A percentile compares a stretch with the other conserved stretches of the same genome.
phyloP scores from a whole-genome alignment of 78 protist species.

The Mantamonas sphyraenae region DNA sequence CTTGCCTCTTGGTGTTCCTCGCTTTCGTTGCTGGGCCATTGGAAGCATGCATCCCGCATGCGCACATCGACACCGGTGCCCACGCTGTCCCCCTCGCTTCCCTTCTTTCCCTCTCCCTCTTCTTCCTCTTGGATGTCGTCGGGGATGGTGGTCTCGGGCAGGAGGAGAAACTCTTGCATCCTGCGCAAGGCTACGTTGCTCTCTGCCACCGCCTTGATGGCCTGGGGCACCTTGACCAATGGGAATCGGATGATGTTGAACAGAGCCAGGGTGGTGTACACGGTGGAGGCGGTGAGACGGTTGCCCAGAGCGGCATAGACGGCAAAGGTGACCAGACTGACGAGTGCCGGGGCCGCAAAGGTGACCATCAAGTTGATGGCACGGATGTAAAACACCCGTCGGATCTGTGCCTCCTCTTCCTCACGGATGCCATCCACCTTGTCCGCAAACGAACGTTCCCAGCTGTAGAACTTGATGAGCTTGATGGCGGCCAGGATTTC shows the following conservation, averaged over 20 bases:
- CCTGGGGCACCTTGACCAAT: conserved; percentile 18
- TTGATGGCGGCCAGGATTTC: conserved; percentile 7
- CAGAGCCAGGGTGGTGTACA: conserved; percentile 26
- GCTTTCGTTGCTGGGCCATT: no score
- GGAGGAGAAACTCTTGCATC: background rate
- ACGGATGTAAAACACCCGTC: background rate
- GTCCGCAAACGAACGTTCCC: conserved; percentile 20
- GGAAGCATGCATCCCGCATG: no score
- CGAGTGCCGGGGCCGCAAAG: conserved; percentile 5
- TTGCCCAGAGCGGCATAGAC: background rate
- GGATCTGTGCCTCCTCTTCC: background rate
- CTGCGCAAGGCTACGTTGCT: conserved; percentile 5
- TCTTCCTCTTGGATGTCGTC: no score
- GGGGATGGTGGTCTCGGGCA: no score
- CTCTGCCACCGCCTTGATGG: background rate
- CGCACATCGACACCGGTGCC: no score
- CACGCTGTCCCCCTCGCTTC: no score
- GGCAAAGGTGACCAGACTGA: conserved; percentile 5
- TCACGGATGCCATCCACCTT: background rate
- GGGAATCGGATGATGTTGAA: conserved; percentile 29
- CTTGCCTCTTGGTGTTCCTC: no score
- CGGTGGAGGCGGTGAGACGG: conserved; percentile 9
- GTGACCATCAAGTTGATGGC: conserved; percentile 1
- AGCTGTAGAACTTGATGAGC: conserved; percentile 22
- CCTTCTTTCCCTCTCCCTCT: no score